These are phyloP conservation scores for Stentor roeselii DNA, from an alignment of 73 alveolate genomes.

Conservation along the genomic window DNA sequence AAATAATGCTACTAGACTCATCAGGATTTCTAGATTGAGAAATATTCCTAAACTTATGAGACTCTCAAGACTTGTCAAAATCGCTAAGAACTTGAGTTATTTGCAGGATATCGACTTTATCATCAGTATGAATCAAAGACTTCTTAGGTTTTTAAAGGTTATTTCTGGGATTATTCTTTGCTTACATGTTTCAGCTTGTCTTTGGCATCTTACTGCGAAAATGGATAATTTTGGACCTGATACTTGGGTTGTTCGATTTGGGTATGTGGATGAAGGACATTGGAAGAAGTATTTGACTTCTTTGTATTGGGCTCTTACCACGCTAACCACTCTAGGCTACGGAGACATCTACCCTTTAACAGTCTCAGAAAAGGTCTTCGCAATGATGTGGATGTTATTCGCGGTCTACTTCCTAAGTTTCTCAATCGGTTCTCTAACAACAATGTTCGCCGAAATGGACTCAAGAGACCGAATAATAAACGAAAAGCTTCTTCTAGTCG, in stretches of 20 bases:
- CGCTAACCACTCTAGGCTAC: constrained; percentile 76
- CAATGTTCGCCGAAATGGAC: constrained; percentile 54
- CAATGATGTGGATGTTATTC: constrained; percentile 69
- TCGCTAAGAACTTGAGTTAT: constrained; percentile 26
- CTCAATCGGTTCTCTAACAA: constrained; percentile 60
- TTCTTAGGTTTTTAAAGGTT: background rate
- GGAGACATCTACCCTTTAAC: constrained; percentile 70
- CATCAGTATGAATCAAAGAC: background rate
- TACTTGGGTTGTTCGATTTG: constrained; percentile 83
- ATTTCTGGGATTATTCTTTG: constrained; percentile 4
- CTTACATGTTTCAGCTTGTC: constrained; percentile 77
- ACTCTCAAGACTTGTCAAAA: constrained; percentile 40
- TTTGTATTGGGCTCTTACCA: constrained; percentile 63
- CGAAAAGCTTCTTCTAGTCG: constrained; percentile 42
- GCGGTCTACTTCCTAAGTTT: constrained; percentile 66
- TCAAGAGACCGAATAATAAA: constrained; percentile 18
- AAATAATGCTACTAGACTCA: constrained; percentile 13
- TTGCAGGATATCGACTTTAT: constrained; percentile 29
- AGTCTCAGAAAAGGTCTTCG: constrained; percentile 44
- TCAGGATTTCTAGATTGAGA: constrained; percentile 57
- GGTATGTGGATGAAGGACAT: constrained; percentile 38
- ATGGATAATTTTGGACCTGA: constrained; percentile 73
- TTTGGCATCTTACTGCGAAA: constrained; percentile 76
- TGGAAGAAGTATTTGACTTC: constrained; percentile 41
- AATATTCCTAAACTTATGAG: constrained; percentile 49